Base-by-base conservation (phyloP, 23 red algal species). In the Cyanidium caldarium region DNA sequence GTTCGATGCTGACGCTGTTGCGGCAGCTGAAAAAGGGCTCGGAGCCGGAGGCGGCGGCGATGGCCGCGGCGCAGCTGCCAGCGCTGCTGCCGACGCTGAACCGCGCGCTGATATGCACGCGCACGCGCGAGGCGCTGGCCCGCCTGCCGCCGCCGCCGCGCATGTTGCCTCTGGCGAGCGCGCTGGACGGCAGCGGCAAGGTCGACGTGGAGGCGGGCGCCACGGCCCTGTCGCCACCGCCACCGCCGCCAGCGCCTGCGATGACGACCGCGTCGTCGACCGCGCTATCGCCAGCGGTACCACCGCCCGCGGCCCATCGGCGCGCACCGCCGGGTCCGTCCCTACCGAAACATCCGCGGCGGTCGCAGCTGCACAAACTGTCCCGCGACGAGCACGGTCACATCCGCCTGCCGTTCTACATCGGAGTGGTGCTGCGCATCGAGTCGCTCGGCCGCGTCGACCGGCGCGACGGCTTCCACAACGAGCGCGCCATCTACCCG, bases 401-500 rank as follows among this genome's bases (percentile, higher is more conserved):
- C 20, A 40, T 83, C 38, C n/a, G 38, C 3, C 39, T 83, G 45
- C 61, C 81, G 3, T 1, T 81, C 44, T 34, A 78, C 2, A 31
- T 85, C 37, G 81, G 81, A 25, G 69, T 78, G 1, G 51, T 61
- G 7, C 44, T 85, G 0, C 65, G 46, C 0, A 57, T 85, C 42
- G 61, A 78, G 34, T 38, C 39, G 0, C 39, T 85, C 7, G 81
- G 81, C 21, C 33, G 33, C 34, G 37, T 85, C 34, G 81, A 85
- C 15, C 26, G 33, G 39, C 81, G 81, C 0, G 35, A 58, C 13
- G 37, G 57, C 40, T 85, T 85, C 57, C 81, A 85, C 58, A 73
- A 26, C 1, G 81, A 85, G 37, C 57, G 81, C 17, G 40, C 66
- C 2, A 72, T 85, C 1, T 85, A 78, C 68, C 81, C 81, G 36